Conservation (phyloP, 805 yeast species). For the Sporopachydermia quercuum region DNA sequence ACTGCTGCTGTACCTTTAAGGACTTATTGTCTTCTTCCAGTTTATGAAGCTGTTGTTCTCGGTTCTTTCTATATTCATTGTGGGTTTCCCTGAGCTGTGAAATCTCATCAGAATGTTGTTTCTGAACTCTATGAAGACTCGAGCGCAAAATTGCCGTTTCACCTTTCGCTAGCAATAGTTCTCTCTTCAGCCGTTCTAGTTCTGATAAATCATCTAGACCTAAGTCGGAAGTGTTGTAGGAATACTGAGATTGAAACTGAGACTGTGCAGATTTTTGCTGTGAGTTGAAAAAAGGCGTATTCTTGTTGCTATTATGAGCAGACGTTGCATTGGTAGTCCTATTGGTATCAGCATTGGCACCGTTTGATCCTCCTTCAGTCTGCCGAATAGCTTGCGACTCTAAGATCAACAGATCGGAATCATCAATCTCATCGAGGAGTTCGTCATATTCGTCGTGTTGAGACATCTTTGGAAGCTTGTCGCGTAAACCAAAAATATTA, state of each 20-base stretch:
- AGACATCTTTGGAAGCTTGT: conserved; percentile 1
- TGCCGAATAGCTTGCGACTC: not conserved
- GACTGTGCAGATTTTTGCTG: conserved; percentile 4
- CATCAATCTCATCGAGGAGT: conserved; percentile 1
- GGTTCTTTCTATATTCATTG: conserved; percentile 12
- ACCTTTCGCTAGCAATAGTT: conserved; percentile 48
- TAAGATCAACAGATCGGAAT: not conserved
- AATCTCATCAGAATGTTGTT: conserved; percentile 14
- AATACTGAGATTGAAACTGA: not conserved
- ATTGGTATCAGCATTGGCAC: not conserved
- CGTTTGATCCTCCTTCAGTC: no score
- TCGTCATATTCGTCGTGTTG: conserved; percentile 2
- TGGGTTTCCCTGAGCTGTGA: conserved; percentile 12
- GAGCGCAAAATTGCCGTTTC: conserved; percentile 68
- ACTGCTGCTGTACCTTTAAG: conserved; percentile 40
- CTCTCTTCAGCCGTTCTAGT: conserved; percentile 15
- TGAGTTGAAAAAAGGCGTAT: not conserved
- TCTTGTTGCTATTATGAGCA: conserved; percentile 1
- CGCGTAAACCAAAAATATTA: not conserved
- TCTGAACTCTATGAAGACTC: conserved; percentile 29
- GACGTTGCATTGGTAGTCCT: conserved; percentile 5
- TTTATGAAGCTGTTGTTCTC: conserved; percentile 22
- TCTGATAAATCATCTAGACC: conserved; percentile 3
- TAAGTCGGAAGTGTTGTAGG: not conserved
- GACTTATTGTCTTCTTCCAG: conserved; percentile 27